Evolutionary conservation across 306 rosid genomes (phyloP).

Genomic region (Carpinus viminea): DNA sequence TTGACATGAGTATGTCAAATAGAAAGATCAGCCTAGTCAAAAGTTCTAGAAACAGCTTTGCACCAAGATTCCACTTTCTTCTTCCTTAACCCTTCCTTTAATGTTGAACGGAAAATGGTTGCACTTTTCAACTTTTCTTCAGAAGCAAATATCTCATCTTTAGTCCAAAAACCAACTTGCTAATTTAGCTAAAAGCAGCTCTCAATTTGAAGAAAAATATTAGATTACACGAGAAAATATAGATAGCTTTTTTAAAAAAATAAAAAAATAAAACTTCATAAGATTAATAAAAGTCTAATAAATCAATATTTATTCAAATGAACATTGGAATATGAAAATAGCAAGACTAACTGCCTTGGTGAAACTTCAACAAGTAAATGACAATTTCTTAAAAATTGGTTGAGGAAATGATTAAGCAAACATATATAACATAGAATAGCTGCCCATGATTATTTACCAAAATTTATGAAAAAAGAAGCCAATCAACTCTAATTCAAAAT

Average conservation of each 20-base stretch:
- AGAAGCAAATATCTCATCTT: conserved; percentile 52
- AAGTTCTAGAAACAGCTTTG: conserved; percentile 81
- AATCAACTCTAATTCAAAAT: too few species aligned
- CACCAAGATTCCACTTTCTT: conserved; percentile 75
- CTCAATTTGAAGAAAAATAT: not conserved
- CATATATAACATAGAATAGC: not conserved
- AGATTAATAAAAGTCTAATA: not conserved
- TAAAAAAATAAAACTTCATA: not conserved
- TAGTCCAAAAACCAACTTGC: conserved; percentile 79
- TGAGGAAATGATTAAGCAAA: not conserved
- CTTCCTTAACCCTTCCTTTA: conserved; percentile 55
- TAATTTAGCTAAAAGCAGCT: conserved; percentile 47
- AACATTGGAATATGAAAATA: too few species aligned
- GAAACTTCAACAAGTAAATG: too few species aligned
- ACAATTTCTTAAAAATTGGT: too few species aligned
- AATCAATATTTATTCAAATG: too few species aligned
- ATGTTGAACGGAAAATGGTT: conserved; percentile 44
- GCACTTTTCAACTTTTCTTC: conserved; percentile 44
- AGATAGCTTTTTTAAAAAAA: too few species aligned
- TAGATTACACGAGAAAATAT: too few species aligned
- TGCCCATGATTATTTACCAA: not conserved
- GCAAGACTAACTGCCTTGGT: too few species aligned
- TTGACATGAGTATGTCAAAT: conserved; percentile 35
- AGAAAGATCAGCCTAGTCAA: conserved; percentile 80
- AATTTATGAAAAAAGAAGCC: not conserved